Evolutionary conservation across 2,329 filamentous ascomycete genomes (phyloP), one percentile per base, ranked within the genome.

Genomic region (Lomentospora prolificans): DNA sequence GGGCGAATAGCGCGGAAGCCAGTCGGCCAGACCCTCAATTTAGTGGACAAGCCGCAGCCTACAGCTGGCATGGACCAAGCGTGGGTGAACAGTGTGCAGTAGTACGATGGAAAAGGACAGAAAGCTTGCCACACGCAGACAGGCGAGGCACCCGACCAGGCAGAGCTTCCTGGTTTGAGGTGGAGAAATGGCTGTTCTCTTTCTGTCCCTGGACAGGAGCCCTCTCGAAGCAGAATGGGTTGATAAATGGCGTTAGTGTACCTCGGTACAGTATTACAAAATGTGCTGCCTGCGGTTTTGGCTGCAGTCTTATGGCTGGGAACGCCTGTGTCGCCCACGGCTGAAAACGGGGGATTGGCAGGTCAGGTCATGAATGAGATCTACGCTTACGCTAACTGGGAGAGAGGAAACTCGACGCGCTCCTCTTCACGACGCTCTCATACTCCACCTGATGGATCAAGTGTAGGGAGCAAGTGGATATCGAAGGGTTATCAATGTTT

Each of bases 171-270:
- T n/a, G n/a, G n/a, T n/a, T n/a, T n/a, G n/a, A n/a, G n/a, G n/a
- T n/a, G n/a, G n/a, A n/a, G n/a, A n/a, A n/a, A n/a, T n/a, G n/a
- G n/a, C n/a, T n/a, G n/a, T 39, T 7, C 5, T 22, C 30, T 12
- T 22, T 52, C 27, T 19, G n/a, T n/a, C 28, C 28, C 14, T 24
- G 51, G 12, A n/a, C n/a, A n/a, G n/a, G n/a, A n/a, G n/a, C n/a
- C n/a, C n/a, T n/a, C n/a, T n/a, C n/a, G n/a, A n/a, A n/a, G n/a
- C n/a, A n/a, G n/a, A n/a, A 31, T 53, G 51, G 51, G 51, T 53
- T 53, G 52, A 44, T 54, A 19, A 39, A 53, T 53, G 51, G 51
- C 51, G 51, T 53, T 53, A 53, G 30, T 25, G 33, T 39, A 27
- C 14, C 14, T 30, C 25, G 25, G 39, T 48, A 14, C 44, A n/a